A percentile compares a stretch with the other conserved stretches of the same genome.
These are phyloP conservation scores for Serendipita sp. DNA, from an alignment of 1,284 basidiomycete genomes.

Conservation along the genomic window DNA sequence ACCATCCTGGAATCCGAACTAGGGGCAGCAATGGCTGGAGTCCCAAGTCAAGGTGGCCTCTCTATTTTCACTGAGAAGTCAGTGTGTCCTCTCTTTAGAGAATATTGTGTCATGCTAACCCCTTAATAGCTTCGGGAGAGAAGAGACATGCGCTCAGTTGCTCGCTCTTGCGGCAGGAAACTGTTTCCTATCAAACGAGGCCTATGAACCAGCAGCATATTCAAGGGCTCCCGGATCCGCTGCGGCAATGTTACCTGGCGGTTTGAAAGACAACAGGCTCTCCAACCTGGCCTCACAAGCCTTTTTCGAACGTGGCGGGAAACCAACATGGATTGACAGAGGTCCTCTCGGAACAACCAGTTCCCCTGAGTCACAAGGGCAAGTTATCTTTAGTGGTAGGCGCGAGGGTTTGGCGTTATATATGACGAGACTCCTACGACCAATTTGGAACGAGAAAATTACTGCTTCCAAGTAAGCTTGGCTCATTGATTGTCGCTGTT, in stretches of 20 bases:
- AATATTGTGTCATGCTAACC: slow-evolving; percentile 15
- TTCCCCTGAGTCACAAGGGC: slow-evolving; percentile 32
- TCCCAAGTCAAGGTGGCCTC: slow-evolving; percentile 14
- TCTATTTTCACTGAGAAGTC: slow-evolving; percentile 10
- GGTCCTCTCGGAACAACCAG: slow-evolving; percentile 49
- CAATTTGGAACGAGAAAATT: slow-evolving; percentile 77
- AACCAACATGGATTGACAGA: slow-evolving; percentile 64
- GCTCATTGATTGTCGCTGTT: background rate
- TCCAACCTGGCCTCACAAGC: slow-evolving; percentile 28
- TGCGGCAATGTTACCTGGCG: background rate
- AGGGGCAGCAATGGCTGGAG: slow-evolving; percentile 14
- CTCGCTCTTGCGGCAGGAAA: slow-evolving; percentile 66
- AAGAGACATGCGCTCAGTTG: slow-evolving; percentile 87
- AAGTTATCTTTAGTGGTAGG: slow-evolving; percentile 70
- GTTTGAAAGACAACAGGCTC: background rate
- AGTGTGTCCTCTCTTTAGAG: slow-evolving; percentile 27
- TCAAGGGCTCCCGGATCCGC: background rate
- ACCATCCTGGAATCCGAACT: slow-evolving; percentile 23
- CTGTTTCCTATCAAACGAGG: slow-evolving; percentile 40
- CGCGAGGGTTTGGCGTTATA: slow-evolving; percentile 84
- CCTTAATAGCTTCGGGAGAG: slow-evolving; percentile 57
- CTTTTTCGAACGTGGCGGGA: slow-evolving; percentile 73
- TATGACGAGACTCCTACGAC: slow-evolving; percentile 70
- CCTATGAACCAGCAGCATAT: background rate
- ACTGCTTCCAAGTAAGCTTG: slow-evolving; percentile 41